A percentile compares a stretch with the other conserved stretches of the same genome.
Evolutionary conservation across 1,139 yeast species (phyloP).

Genomic region (Protomyces inouyei): DNA sequence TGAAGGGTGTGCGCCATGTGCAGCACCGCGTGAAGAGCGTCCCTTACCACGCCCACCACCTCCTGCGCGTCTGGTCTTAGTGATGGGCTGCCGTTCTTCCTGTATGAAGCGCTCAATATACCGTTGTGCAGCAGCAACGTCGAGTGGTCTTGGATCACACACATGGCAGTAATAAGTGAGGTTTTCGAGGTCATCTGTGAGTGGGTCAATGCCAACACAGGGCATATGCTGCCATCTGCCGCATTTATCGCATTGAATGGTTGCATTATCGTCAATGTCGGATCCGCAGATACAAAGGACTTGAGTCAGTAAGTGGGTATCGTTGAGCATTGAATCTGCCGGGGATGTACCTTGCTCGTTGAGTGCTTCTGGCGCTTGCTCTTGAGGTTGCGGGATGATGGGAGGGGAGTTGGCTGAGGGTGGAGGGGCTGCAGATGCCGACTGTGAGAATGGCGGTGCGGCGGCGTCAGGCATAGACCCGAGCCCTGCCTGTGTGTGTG

Average conservation of each 20-base stretch:
- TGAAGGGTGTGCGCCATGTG: background rate
- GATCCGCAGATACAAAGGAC: conserved; percentile 24
- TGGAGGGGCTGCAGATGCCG: background rate
- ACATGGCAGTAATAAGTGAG: conserved; percentile 61
- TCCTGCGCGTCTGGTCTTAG: background rate
- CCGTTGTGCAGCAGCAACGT: conserved; percentile 48
- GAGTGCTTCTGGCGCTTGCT: background rate
- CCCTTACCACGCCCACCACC: conserved; percentile 19
- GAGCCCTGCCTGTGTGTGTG: background rate
- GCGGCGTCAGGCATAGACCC: background rate
- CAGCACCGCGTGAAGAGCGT: conserved; percentile 1
- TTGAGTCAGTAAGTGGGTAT: background rate
- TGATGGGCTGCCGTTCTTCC: conserved; percentile 32
- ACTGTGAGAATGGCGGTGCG: background rate
- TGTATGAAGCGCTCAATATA: conserved; percentile 34
- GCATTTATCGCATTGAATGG: conserved; percentile 67
- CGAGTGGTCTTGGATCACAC: conserved; percentile 64
- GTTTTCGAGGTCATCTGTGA: conserved; percentile 68
- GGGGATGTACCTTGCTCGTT: background rate
- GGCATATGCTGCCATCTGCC: conserved; percentile 96
- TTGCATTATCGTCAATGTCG: conserved; percentile 18
- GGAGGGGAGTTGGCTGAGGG: no score
- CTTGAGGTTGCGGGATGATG: background rate
- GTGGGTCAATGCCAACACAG: conserved; percentile 75
- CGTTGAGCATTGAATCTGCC: background rate